A percentile compares a stretch with the other conserved stretches of the same genome.
Conservation (phyloP, 2,329 filamentous ascomycete genomes). For the Zymoseptoria pseudotritici region DNA sequence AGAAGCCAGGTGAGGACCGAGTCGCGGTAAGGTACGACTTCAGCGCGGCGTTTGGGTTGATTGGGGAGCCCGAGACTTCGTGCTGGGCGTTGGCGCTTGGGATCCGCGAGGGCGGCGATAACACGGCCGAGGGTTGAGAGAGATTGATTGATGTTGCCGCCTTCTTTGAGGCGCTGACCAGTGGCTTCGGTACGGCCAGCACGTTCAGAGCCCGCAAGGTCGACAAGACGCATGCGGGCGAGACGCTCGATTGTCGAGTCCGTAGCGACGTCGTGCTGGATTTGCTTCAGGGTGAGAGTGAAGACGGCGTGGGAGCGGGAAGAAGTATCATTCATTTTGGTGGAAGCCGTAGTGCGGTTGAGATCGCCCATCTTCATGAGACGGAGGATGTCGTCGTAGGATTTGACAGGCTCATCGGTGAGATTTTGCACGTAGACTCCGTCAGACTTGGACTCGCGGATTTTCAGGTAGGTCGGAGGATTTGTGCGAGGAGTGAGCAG, state of each 20-base stretch:
- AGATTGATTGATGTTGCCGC: conserved; percentile 98
- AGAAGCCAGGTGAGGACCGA: conserved; percentile 78
- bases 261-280: conserved; percentile 93
- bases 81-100: conserved; percentile 42
- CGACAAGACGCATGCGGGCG: conserved; percentile 87
- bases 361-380: conserved; percentile 85
- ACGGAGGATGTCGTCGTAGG: conserved; percentile 76
- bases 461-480: conserved; percentile 87
- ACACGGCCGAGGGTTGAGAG: conserved; percentile 91
- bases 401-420: conserved; percentile 85
- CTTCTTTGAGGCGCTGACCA: conserved; percentile 81
- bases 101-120: conserved; percentile 78
- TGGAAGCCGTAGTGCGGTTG: conserved; percentile 82
- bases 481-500: conserved; percentile 74
- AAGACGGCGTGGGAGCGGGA: conserved; percentile 96
- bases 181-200: conserved; percentile 95
- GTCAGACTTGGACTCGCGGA: conserved; percentile 88
- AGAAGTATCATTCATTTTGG: conserved; percentile 99
- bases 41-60: conserved; percentile 39
- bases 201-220: conserved; percentile 88
- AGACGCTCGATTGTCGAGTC: conserved; percentile 95
- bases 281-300: conserved; percentile 96
- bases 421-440: conserved; percentile 96
- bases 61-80: conserved; percentile 42
- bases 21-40: conserved; percentile 83